These are phyloP conservation scores for Phellopilus nigrolimitatus DNA, from an alignment of 1,284 basidiomycete genomes.

Conservation along the genomic window DNA sequence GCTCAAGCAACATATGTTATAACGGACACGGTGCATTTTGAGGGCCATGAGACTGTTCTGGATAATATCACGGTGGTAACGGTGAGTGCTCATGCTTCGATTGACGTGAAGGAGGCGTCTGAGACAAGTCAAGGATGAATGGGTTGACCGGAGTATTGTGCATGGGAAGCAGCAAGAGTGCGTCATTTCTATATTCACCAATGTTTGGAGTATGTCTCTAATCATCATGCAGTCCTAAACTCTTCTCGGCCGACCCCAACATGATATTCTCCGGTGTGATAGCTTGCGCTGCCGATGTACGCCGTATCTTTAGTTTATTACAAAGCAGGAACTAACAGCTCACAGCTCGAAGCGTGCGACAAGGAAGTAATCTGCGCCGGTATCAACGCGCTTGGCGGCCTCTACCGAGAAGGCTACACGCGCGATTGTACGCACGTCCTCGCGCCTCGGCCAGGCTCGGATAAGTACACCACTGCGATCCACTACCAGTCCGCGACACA, in stretches of 20 bases:
- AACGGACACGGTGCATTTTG: constrained; percentile 50
- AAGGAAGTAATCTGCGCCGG: constrained; percentile 69
- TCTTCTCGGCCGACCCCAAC: constrained; percentile 70
- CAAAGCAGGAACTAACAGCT: constrained; percentile 9
- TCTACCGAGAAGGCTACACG: constrained; percentile 71
- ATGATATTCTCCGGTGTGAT: constrained; percentile 82
- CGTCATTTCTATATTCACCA: constrained; percentile 27
- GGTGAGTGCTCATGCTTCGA: constrained; percentile 32
- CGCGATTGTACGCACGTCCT: constrained; percentile 86
- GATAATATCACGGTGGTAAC: constrained; percentile 38
- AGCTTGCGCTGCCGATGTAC: constrained; percentile 61
- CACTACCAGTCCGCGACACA: constrained; percentile 48
- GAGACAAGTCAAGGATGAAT: constrained; percentile 41
- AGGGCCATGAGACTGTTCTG: constrained; percentile 41
- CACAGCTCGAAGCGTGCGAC: constrained; percentile 55
- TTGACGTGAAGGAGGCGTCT: background rate
- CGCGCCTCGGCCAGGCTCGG: constrained; percentile 43
- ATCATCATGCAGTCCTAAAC: constrained; percentile 38
- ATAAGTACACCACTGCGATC: constrained; percentile 62
- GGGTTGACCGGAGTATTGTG: constrained; percentile 64
- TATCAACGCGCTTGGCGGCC: constrained; percentile 75
- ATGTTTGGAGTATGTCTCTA: background rate
- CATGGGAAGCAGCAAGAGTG: constrained; percentile 56
- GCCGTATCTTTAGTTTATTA: constrained; percentile 21
- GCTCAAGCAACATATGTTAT: constrained; percentile 34